These are phyloP conservation scores for Blastobotrys elegans DNA, from an alignment of 1,139 yeast genomes.

Conservation along the genomic window DNA sequence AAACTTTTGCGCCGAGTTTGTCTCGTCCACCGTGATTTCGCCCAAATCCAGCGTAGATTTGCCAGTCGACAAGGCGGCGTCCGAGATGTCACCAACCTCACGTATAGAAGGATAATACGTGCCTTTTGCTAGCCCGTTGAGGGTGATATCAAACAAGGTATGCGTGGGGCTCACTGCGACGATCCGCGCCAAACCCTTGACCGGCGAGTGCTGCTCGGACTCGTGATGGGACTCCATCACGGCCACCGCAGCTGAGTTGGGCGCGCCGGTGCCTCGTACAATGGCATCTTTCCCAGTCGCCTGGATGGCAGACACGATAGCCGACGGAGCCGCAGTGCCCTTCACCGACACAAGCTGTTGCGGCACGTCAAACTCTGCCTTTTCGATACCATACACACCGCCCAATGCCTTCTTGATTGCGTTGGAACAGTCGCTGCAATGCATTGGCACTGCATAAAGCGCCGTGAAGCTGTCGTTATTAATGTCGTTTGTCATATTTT, in stretches of 20 bases:
- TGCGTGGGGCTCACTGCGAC: conserved; percentile 55
- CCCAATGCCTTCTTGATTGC: conserved; percentile 52
- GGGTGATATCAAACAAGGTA: conserved; percentile 67
- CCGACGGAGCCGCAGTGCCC: conserved; percentile 68
- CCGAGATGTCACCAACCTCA: conserved; percentile 66
- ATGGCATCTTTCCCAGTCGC: conserved; percentile 80
- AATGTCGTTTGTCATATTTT: background rate
- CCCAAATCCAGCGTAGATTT: conserved; percentile 39
- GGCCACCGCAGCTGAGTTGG: conserved; percentile 88
- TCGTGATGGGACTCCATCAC: conserved; percentile 69
- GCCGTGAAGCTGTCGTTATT: conserved; percentile 5
- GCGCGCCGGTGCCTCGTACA: conserved; percentile 83
- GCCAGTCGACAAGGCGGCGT: conserved; percentile 73
- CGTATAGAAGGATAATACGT: conserved; percentile 66
- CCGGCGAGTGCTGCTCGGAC: conserved; percentile 51
- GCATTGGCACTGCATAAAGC: conserved; percentile 52
- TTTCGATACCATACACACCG: conserved; percentile 39
- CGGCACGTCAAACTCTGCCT: conserved; percentile 47
- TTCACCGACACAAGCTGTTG: conserved; percentile 57
- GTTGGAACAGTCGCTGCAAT: conserved; percentile 65
- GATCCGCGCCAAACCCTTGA: conserved; percentile 81
- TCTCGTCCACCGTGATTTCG: conserved; percentile 40
- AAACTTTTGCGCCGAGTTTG: conserved; percentile 56
- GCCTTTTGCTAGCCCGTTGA: conserved; percentile 62
- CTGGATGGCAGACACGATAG: conserved; percentile 60